Percentiles rank a stretch among this genome's conserved stretches.
Conservation (phyloP, 345 rosid genomes). For the Carallia brachiata region DNA sequence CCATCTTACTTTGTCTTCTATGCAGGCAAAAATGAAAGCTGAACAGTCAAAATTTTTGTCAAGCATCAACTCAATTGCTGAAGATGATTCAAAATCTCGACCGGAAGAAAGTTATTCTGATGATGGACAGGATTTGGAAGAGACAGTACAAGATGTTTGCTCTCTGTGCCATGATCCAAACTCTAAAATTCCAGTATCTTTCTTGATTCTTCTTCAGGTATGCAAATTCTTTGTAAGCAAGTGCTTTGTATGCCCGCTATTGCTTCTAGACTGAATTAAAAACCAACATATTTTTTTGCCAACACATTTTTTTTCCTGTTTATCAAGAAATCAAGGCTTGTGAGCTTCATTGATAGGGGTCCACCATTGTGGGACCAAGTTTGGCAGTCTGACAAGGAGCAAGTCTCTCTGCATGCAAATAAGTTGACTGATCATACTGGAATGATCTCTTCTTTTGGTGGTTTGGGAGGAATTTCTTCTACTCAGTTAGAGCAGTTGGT, state of each 20-base stretch:
- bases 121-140: slow-evolving; percentile 36
- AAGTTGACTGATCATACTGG: slow-evolving; percentile 35
- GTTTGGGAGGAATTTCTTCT: slow-evolving; percentile 37
- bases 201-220: slow-evolving; percentile 89
- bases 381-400: slow-evolving; percentile 37
- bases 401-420: slow-evolving; percentile 23
- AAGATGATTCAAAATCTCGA: slow-evolving; percentile 43
- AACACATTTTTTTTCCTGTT: not conserved
- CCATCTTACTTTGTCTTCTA: slow-evolving; percentile 12
- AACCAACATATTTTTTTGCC: not conserved
- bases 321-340: slow-evolving; percentile 81
- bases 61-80: slow-evolving; percentile 45
- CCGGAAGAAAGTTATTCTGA: slow-evolving; percentile 47
- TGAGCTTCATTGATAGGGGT: slow-evolving; percentile 70
- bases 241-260: slow-evolving; percentile 18
- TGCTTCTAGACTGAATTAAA: not conserved
- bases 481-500: slow-evolving; percentile 40
- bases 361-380: slow-evolving; percentile 67
- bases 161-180: slow-evolving; percentile 84
- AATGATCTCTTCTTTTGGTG: slow-evolving; percentile 30
- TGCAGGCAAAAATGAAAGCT: slow-evolving; percentile 97
- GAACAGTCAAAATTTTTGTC: slow-evolving; percentile 92
- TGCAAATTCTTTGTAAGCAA: slow-evolving; percentile 7
- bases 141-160: slow-evolving; percentile 59
- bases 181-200: slow-evolving; percentile 72